phyloP scores from a whole-genome alignment of 139 green algal genomes.

The Pleodorina starrii region DNA sequence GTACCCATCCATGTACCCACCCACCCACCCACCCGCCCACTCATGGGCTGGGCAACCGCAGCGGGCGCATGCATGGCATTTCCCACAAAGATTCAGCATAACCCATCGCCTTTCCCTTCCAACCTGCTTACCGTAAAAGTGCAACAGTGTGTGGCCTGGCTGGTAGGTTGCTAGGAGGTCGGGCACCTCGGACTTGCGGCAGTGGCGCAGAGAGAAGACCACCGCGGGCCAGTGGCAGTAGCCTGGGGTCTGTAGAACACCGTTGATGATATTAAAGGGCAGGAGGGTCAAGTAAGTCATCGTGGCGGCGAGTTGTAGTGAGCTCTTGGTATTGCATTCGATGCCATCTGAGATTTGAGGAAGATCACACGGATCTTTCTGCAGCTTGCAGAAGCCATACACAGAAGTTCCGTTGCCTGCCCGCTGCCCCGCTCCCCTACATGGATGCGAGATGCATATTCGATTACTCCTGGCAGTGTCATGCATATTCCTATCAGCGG shows the following conservation, averaged over 20 bases:
- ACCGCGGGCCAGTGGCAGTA: constrained; percentile 32
- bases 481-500: too few relatives aligned
- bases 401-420: too few relatives aligned
- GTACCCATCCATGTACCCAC: too few relatives aligned
- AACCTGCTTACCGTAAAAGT: constrained; percentile 35
- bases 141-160: constrained; percentile 13
- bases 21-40: neutral
- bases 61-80: neutral
- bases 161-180: constrained; percentile 30
- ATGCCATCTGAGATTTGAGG: too few relatives aligned
- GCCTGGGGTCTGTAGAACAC: neutral
- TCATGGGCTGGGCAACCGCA: neutral
- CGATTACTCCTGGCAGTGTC: too few relatives aligned
- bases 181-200: constrained; percentile 9
- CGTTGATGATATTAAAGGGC: neutral
- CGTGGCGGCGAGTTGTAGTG: too few relatives aligned
- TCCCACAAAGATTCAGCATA: neutral
- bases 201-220: constrained; percentile 7
- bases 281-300: too few relatives aligned
- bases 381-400: too few relatives aligned
- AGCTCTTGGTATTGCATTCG: too few relatives aligned
- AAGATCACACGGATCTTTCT: too few relatives aligned
- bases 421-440: too few relatives aligned
- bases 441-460: too few relatives aligned
- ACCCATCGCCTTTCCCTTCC: neutral